These are phyloP conservation scores for Hymenoscyphus occultus DNA, from an alignment of 2,329 filamentous ascomycete species.

Conservation along the genomic window DNA sequence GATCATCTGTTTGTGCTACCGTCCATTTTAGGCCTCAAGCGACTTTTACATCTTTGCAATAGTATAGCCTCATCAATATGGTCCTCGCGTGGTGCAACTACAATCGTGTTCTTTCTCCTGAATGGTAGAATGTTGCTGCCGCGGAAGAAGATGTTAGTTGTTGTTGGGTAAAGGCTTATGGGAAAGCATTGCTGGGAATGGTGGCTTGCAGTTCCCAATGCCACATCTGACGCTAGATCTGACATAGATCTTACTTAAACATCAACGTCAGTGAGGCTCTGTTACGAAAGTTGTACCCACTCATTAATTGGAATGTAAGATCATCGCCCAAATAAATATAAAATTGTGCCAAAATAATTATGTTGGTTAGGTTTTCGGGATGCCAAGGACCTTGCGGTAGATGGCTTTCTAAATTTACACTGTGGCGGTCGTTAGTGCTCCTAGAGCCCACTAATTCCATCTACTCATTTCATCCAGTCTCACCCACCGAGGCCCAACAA, in stretches of 20 bases:
- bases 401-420: background rate
- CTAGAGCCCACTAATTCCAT: background rate
- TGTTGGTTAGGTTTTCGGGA: background rate
- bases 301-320: background rate
- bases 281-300: background rate
- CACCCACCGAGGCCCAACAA: background rate
- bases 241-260: slow-evolving; percentile 1
- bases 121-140: background rate
- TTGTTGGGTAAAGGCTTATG: background rate
- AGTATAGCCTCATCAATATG: background rate
- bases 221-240: background rate
- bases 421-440: background rate
- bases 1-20: background rate
- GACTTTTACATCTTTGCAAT: background rate
- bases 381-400: background rate
- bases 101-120: background rate
- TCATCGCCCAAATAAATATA: background rate
- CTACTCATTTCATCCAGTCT: background rate
- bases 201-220: background rate
- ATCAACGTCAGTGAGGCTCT: background rate
- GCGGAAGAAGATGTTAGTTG: background rate
- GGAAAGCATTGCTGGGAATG: background rate
- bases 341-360: background rate
- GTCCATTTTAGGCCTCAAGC: background rate
- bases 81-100: background rate